phyloP scores from a whole-genome alignment of 495 filamentous ascomycete species.

The Xylaria curta region DNA sequence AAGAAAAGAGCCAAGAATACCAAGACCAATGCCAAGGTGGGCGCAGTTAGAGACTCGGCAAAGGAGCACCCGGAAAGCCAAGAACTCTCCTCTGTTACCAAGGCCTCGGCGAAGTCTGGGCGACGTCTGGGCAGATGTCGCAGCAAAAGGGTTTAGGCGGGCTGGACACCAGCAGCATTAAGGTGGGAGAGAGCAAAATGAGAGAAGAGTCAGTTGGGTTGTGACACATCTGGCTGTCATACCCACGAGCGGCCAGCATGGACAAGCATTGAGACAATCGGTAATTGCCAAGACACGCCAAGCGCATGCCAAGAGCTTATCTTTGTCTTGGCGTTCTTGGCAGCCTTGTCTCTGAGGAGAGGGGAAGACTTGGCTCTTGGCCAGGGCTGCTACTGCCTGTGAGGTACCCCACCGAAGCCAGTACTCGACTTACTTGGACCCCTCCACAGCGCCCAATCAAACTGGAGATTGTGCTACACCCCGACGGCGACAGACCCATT shows the following conservation, averaged over 20 bases:
- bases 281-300: constrained; percentile 30
- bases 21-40: constrained; percentile 38
- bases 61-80: constrained; percentile 37
- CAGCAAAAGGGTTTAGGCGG: neutral
- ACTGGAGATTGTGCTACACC: constrained; percentile 30
- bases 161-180: neutral
- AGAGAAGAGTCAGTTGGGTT: neutral
- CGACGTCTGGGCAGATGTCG: neutral
- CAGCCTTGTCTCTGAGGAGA: constrained; percentile 37
- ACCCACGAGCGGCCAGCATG: neutral
- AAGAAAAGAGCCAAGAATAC: constrained; percentile 19
- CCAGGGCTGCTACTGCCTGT: neutral
- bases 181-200: neutral
- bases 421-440: constrained; percentile 36
- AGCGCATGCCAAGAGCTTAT: constrained; percentile 44
- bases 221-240: constrained; percentile 21
- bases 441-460: constrained; percentile 36
- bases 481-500: constrained; percentile 37
- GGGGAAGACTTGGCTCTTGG: constrained; percentile 34
- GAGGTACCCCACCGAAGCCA: constrained; percentile 32
- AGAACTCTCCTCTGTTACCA: constrained; percentile 27
- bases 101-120: constrained; percentile 26
- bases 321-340: constrained; percentile 36
- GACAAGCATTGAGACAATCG: constrained; percentile 39
- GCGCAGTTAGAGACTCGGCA: constrained; percentile 42